Evolutionary conservation across 2,329 filamentous ascomycete species (phyloP), one percentile per base, ranked within the genome.

Genomic region (Aspergillus udagawae): DNA sequence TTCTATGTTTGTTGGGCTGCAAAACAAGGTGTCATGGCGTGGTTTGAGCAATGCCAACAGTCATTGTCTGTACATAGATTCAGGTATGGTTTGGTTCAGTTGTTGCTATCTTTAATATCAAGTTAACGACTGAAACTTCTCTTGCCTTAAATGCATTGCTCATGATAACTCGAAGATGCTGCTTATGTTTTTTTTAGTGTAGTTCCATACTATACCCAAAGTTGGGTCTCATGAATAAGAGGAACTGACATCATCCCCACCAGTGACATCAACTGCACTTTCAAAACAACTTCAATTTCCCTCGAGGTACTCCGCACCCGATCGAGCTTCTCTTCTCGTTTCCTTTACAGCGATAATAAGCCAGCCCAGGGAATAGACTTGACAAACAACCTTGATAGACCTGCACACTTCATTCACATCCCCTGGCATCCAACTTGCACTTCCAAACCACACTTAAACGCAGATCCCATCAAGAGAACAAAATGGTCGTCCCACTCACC

Each of bases 401-500:
- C 2, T 23, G n/a, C 42, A 45, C 4, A 10, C 20, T 45, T 23
- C 21, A 20, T 6, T 27, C 8, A 9, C 52, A 45, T 3, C 27
- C 28, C 25, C 35, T 27, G 25, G 12, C 14, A 29, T 20, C 1
- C 23, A 45, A 29, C 47, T 17, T 25, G 25, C 44, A 56, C 50
- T 12, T 20, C 29, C 28, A 12, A 60, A 54, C 28, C 51, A 9
- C 57, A 47, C 42, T 42, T 20, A 28, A 45, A 53, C 44, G 53
- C 57, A 27, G 48, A 44, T 21, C 27, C 45, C 25, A 38, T 29
- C 17, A 9, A 4, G 20, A 4, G 20, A 35, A 25, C 23, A 62
- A 48, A 44, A 71, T 73, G 69, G 56, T 68, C 32, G 58, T 59
- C 52, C 49, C 52, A 7, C 64, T 71, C 61, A 70, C 62, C 51